A percentile compares a stretch with the other conserved stretches of the same genome.
phyloP scores from a whole-genome alignment of 2,329 filamentous ascomycete species.

The Beauveria brongniartii region DNA sequence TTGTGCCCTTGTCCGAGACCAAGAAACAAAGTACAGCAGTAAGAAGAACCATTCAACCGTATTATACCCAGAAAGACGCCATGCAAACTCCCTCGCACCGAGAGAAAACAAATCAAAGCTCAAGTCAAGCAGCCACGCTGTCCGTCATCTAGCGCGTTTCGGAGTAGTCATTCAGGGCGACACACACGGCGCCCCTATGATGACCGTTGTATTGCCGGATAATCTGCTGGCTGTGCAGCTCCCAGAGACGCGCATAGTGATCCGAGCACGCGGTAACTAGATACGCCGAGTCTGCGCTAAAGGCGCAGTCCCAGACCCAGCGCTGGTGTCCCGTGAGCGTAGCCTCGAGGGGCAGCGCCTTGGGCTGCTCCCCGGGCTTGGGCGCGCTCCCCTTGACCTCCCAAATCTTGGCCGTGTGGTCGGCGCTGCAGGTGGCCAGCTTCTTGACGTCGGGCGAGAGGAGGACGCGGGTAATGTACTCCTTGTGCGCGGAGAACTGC shows the following conservation, averaged over 20 bases:
- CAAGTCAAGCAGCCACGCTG: not conserved
- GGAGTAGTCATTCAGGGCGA: conserved; percentile 82
- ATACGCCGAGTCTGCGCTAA: conserved; percentile 87
- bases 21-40: not conserved
- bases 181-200: conserved; percentile 84
- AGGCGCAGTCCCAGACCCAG: conserved; percentile 97
- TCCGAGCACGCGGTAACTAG: conserved; percentile 89
- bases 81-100: not conserved
- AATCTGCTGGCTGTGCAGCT: conserved; percentile 76
- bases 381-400: conserved; percentile 67
- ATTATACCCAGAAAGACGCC: conserved; percentile 3
- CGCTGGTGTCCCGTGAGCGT: conserved; percentile 85
- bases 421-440: conserved; percentile 85
- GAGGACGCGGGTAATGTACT: conserved; percentile 86
- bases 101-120: not conserved
- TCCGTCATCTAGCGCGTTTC: conserved; percentile 37
- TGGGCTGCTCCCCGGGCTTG: conserved; percentile 28
- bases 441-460: conserved; percentile 91
- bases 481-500: conserved; percentile 82
- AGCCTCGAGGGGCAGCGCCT: conserved; percentile 71
- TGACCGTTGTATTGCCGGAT: conserved; percentile 95
- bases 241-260: conserved; percentile 89
- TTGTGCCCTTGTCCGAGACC: not conserved
- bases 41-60: not conserved
- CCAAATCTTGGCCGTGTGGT: conserved; percentile 95